A percentile compares a stretch with the other conserved stretches of the same genome.
Evolutionary conservation across 257 asterid genomes (phyloP).

Genomic region (Solanum chiquidenum): DNA sequence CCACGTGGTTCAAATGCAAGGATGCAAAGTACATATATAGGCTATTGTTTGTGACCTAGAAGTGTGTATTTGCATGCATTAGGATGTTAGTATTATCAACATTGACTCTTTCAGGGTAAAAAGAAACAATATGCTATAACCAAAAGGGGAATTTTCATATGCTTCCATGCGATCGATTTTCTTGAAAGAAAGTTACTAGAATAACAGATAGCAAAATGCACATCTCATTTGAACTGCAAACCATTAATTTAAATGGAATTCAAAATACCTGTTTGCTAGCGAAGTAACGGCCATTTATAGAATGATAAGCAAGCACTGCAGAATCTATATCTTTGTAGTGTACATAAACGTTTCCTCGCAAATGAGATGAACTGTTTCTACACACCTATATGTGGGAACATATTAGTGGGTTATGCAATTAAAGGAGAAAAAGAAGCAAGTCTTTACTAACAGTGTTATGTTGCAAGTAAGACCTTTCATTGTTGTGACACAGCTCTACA

Average conservation of each 20-base stretch:
- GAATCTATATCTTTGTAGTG: slow-evolving; percentile 74
- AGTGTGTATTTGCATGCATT: neutral
- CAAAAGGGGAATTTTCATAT: neutral
- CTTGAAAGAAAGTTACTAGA: neutral
- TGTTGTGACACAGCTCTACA: neutral
- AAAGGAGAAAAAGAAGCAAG: slow-evolving; percentile 4
- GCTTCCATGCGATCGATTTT: neutral
- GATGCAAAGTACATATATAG: neutral
- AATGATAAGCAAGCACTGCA: slow-evolving; percentile 64
- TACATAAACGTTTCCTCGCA: slow-evolving; percentile 90
- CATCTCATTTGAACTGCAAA: neutral
- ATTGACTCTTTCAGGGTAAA: neutral
- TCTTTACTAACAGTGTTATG: neutral
- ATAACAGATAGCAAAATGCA: neutral
- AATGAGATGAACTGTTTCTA: slow-evolving; percentile 79
- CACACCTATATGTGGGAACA: slow-evolving; percentile 52
- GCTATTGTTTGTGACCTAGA: neutral
- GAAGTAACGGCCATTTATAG: slow-evolving; percentile 83
- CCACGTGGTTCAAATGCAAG: slow-evolving; percentile 4
- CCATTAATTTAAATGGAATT: slow-evolving; percentile 5
- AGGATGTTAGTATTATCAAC: neutral
- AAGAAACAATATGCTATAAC: neutral
- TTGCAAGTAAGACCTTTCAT: neutral
- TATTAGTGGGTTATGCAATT: slow-evolving; percentile 3
- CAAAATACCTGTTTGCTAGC: slow-evolving; percentile 79